Conservation (phyloP, 2,329 filamentous ascomycete species). For the Teratosphaeriaceae sp. region DNA sequence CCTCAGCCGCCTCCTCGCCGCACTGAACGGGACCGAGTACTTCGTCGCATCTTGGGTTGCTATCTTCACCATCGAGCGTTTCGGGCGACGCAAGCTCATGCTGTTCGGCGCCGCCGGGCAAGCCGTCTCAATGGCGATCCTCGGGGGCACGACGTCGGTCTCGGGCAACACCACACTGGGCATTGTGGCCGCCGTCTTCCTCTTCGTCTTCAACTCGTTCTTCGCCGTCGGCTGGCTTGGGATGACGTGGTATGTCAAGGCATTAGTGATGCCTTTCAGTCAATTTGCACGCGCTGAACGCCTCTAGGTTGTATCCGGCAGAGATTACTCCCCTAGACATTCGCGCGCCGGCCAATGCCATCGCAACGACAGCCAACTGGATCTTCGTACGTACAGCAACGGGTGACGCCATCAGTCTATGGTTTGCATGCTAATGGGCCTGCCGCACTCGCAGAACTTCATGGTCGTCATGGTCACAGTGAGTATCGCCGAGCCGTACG, state of each 20-base stretch:
- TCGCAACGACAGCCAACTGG: slow-evolving; percentile 50
- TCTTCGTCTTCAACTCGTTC: slow-evolving; percentile 32
- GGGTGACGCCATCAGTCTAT: neutral
- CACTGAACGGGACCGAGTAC: slow-evolving; percentile 47
- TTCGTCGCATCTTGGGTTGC: slow-evolving; percentile 43
- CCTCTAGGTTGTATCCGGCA: slow-evolving; percentile 14
- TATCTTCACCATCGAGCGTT: slow-evolving; percentile 43
- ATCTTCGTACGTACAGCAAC: neutral
- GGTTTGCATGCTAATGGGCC: slow-evolving; percentile 10
- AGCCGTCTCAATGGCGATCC: slow-evolving; percentile 20
- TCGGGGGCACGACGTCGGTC: slow-evolving; percentile 2
- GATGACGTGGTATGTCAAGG: slow-evolving; percentile 30
- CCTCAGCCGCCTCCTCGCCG: slow-evolving; percentile 43
- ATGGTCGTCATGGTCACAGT: no score
- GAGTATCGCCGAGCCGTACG: no score
- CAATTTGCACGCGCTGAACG: neutral
- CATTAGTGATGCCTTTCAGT: no score
- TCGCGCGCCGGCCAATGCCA: slow-evolving; percentile 27
- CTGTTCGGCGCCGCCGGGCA: slow-evolving; percentile 56
- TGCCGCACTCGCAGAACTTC: no score
- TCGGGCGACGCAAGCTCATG: slow-evolving; percentile 62
- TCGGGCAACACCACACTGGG: slow-evolving; percentile 16
- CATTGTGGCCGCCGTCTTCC: slow-evolving; percentile 31
- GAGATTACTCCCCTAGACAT: slow-evolving; percentile 30
- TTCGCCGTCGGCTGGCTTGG: slow-evolving; percentile 31